Conservation (phyloP, 176 grass and related monocot species). For the Hyparrhenia diplandra region DNA sequence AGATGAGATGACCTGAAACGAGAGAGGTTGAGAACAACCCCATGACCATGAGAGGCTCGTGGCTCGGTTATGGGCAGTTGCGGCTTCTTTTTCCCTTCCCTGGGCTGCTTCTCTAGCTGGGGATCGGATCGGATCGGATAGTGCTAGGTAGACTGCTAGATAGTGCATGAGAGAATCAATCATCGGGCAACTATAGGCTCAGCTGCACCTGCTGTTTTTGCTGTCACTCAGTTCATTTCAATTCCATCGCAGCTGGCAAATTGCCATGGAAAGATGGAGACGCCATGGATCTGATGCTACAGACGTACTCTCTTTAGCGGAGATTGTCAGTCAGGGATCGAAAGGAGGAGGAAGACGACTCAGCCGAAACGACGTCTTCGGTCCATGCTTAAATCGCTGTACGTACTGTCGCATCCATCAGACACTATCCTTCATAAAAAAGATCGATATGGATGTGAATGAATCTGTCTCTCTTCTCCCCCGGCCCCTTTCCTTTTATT, state of each 20-base stretch:
- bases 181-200: not conserved
- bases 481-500: not conserved
- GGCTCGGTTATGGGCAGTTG: not conserved
- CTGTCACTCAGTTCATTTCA: not conserved
- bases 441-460: not conserved
- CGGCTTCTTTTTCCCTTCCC: not conserved
- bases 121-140: not conserved
- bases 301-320: not conserved
- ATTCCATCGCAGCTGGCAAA: not conserved
- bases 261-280: slow-evolving; percentile 4
- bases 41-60: not conserved
- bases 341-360: not conserved
- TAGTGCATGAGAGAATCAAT: slow-evolving; percentile 45
- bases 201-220: not conserved
- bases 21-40: not conserved
- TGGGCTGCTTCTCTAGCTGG: too few species aligned
- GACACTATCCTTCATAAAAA: not conserved
- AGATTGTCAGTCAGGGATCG: not conserved
- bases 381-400: not conserved
- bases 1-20: slow-evolving; percentile 18
- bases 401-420: not conserved
- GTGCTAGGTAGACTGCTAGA: not conserved
- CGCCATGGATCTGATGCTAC: slow-evolving; percentile 39
- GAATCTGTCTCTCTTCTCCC: not conserved
- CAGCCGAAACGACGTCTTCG: slow-evolving; percentile 29